These are phyloP conservation scores for Citrullus amarus DNA, from an alignment of 306 rosid genomes.

Conservation along the genomic window DNA sequence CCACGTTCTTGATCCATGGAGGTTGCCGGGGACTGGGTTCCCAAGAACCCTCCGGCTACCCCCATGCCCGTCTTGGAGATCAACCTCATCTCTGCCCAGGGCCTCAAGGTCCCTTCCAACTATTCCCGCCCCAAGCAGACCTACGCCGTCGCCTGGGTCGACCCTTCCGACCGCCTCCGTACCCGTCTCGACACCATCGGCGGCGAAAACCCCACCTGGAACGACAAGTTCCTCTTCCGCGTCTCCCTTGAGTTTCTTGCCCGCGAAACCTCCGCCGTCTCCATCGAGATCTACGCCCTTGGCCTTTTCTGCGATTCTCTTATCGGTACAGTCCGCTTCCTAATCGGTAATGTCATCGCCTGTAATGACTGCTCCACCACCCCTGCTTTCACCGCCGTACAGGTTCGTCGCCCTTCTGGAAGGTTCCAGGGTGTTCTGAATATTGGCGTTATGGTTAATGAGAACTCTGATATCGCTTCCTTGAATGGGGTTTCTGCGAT, in stretches of 20 bases:
- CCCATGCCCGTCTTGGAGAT: slow-evolving; percentile 56
- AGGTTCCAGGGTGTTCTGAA: slow-evolving; percentile 73
- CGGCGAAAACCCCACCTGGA: slow-evolving; percentile 73
- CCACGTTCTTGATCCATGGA: slow-evolving; percentile 22
- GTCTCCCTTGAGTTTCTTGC: slow-evolving; percentile 57
- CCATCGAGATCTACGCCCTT: slow-evolving; percentile 55
- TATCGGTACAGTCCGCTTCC: slow-evolving; percentile 62
- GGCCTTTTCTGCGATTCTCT: slow-evolving; percentile 44
- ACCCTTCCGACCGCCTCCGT: slow-evolving; percentile 44
- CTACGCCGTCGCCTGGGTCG: slow-evolving; percentile 62
- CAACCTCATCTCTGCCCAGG: slow-evolving; percentile 89
- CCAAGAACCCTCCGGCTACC: slow-evolving; percentile 7
- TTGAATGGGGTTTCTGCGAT: slow-evolving; percentile 38
- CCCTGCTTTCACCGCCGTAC: slow-evolving; percentile 62
- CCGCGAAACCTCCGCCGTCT: slow-evolving; percentile 55
- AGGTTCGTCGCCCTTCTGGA: slow-evolving; percentile 74
- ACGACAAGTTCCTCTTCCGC: slow-evolving; percentile 78
- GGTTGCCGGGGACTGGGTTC: slow-evolving; percentile 13
- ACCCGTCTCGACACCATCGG: slow-evolving; percentile 58
- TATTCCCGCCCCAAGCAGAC: slow-evolving; percentile 34
- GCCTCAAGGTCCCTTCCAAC: slow-evolving; percentile 37
- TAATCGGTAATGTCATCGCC: slow-evolving; percentile 46
- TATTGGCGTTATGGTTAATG: slow-evolving; percentile 42
- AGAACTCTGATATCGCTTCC: slow-evolving; percentile 33
- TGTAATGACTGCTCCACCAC: slow-evolving; percentile 9